Evolutionary conservation across 1,139 yeast genomes (phyloP), one percentile per base, ranked within the genome.

Genomic region (Candida sojae): DNA sequence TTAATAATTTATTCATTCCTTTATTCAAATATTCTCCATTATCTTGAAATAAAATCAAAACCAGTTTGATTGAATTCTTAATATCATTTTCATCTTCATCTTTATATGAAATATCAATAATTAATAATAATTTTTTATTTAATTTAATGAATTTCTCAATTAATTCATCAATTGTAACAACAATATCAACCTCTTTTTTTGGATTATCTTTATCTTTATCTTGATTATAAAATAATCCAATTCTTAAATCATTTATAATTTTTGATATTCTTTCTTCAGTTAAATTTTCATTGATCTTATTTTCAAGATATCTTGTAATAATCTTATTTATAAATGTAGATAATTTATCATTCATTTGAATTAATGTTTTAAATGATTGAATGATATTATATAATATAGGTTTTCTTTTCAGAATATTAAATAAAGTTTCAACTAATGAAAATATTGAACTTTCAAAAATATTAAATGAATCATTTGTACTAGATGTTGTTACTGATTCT

Each of bases 1-100:
- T 53, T 11, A 73, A 57, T 41, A 71, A 59, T 52, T 61, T 60
- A 54, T 75, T 75, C 46, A 69, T 34, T 42, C 50, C 31, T 50
- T 49, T 35, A 35, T 41, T 17, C 11, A 38, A 34, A 30, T 47
- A 23, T 33, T 42, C 29, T n/a, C 43, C 43, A 10, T 42, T 35
- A 26, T 42, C 36, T 34, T 42, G 45, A 38, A 48, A 48, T 10
- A 48, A 17, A 30, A 37, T 40, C 39, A 48, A 45, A 28, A 45
- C 45, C 47, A 33, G 46, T 43, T 45, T 39, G 31, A 35, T 25
- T 29, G 29, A 23, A 43, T 29, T 9, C 29, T 40, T 8, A 5
- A 26, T 29, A 12, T 40, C 41, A 29, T 30, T n/a, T 21, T 33
- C 26, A 7, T 13, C 23, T 32, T 48, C 48, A 12, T 43, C 28